Conservation (phyloP, 345 rosid genomes). For the Eutrema heterophyllum region DNA sequence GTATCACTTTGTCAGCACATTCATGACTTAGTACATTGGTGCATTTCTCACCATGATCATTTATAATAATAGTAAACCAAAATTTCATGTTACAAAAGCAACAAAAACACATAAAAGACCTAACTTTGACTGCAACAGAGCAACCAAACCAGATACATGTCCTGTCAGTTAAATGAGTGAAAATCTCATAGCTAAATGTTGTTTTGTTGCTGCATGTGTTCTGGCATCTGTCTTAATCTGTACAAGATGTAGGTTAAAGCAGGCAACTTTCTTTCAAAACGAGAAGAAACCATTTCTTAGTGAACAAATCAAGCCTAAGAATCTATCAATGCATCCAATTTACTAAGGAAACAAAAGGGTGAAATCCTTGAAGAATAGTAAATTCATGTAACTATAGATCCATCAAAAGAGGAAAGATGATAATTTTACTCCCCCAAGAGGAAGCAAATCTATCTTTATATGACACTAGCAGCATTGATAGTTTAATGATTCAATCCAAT, state of each 20-base stretch:
- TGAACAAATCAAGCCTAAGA: not conserved
- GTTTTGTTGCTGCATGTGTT: slow-evolving; percentile 9
- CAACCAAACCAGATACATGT: not conserved
- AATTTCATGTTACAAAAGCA: not conserved
- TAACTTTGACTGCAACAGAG: slow-evolving; percentile 5
- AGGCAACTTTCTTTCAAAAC: not conserved
- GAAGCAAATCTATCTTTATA: no score
- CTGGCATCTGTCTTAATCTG: not conserved
- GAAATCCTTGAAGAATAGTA: not conserved
- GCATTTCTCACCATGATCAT: not conserved
- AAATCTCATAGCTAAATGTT: slow-evolving; percentile 5
- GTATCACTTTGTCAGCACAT: no score
- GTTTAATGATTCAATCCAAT: no score
- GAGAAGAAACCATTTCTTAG: slow-evolving; percentile 5
- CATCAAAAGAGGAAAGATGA: not conserved
- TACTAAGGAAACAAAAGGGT: not conserved
- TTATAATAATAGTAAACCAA: not conserved
- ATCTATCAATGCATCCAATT: not conserved
- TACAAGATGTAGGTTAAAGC: not conserved
- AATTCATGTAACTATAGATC: not conserved
- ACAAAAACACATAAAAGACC: not conserved
- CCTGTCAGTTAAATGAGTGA: not conserved
- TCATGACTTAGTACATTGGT: not conserved
- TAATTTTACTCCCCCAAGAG: not conserved
- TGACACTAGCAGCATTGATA: no score